phyloP scores from a whole-genome alignment of 2,329 filamentous ascomycete species.

The Penicillium janthinellum region DNA sequence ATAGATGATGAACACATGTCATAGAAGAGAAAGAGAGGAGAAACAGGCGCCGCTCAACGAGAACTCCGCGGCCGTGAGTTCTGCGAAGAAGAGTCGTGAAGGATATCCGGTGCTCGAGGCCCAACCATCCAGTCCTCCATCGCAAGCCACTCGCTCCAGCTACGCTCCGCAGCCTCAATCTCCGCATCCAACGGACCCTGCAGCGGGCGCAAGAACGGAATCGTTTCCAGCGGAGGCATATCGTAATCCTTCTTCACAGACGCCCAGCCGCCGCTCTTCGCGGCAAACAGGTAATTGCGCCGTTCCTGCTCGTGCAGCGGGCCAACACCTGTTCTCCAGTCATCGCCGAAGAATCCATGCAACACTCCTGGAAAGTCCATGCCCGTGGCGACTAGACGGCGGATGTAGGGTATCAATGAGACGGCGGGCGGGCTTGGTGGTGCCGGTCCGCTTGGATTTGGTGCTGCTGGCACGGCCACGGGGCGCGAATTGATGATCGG shows the following conservation, averaged over 20 bases:
- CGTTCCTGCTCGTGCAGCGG: conserved; percentile 85
- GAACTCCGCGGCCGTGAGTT: conserved; percentile 37
- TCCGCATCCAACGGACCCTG: conserved; percentile 75
- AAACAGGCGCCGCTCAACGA: conserved; percentile 22
- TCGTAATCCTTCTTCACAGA: conserved; percentile 90
- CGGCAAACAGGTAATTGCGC: conserved; percentile 91
- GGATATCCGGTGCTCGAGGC: conserved; percentile 64
- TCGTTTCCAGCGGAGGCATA: conserved; percentile 76
- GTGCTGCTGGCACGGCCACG: conserved; percentile 21
- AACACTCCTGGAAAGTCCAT: conserved; percentile 86
- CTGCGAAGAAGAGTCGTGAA: conserved; percentile 43
- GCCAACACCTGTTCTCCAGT: conserved; percentile 79
- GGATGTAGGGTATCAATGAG: conserved; percentile 83
- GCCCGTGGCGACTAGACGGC: conserved; percentile 85
- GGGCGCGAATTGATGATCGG: conserved; percentile 50
- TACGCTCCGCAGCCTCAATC: conserved; percentile 77
- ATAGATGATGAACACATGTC: background rate
- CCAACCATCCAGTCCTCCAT: conserved; percentile 99
- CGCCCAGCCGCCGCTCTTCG: conserved; percentile 89
- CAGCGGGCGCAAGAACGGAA: conserved; percentile 86
- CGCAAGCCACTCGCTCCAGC: conserved; percentile 92
- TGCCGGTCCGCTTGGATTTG: conserved; percentile 29
- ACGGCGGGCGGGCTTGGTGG: conserved; percentile 50
- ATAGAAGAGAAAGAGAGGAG: background rate
- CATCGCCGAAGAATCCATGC: conserved; percentile 95